Evolutionary conservation across 2,329 filamentous ascomycete species (phyloP), one percentile per base, ranked within the genome.

Genomic region (Diatrype stigma): DNA sequence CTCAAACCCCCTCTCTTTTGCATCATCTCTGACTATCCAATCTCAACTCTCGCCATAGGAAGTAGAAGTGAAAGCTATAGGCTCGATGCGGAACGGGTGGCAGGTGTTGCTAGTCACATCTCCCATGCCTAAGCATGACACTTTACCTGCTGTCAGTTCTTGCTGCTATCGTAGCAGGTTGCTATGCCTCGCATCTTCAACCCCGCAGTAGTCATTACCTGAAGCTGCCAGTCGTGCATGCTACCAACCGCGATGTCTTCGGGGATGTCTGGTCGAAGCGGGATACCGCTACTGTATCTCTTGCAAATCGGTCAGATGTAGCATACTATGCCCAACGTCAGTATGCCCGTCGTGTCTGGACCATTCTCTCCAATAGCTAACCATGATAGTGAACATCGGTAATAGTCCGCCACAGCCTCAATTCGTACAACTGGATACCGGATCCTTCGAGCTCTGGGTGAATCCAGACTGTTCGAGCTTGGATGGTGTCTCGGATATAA

Each of bases 391-490:
- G 56, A 70, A 71, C 52, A 75, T 83, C 46, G 80, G 80, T 45
- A 81, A 80, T 45, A 81, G 73, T 3, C 80, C 80, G 14, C 67
- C 73, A 1, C 80, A 83, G 55, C 60, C 71, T 2, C 73, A 82
- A 47, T 78, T 71, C 50, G 77, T 81, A 11, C 78, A 81, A 60
- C 63, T 84, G 49, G 80, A 84, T 61, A 83, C 81, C 0, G 79
- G 80, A 44, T 82, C 79, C 10, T 82, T 80, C 57, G 80, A 83
- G 67, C 70, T 83, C 30, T 83, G 80, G 80, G 75, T 82, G 6
- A 89, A 90, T 60, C 77, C 82, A 0, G 74, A 77, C 46, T 81
- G 77, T 59, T 79, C 76, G 7, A 62, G 63, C 2, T 69, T 86
- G 16, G 54, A 62, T 10, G 51, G 60, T 7, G 56, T 61, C 0